Evolutionary conservation across 148 eudicot species (phyloP).

Genomic region (Cornus kousa): DNA sequence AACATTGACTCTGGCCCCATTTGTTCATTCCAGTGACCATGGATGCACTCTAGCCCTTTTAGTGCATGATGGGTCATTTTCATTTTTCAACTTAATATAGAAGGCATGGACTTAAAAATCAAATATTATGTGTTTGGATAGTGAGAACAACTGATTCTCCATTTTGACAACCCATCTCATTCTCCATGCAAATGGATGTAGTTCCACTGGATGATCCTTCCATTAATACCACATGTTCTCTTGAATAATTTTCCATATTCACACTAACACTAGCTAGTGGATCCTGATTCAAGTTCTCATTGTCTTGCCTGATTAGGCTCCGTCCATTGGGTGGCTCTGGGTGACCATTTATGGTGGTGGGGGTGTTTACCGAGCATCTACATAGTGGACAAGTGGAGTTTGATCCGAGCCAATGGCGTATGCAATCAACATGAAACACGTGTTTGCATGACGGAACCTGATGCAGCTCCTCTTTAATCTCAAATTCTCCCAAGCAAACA

Average conservation of each 20-base stretch:
- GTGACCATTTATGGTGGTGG: not conserved
- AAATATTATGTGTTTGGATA: not conserved
- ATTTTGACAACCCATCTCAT: not conserved
- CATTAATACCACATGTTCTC: not conserved
- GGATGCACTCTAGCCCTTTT: too few species aligned
- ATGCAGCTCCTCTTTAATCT: slow-evolving; percentile 53
- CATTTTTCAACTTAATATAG: not conserved
- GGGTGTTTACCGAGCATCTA: slow-evolving; percentile 39
- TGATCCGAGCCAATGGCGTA: slow-evolving; percentile 62
- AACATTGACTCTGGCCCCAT: not conserved
- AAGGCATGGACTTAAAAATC: not conserved
- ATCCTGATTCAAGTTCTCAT: not conserved
- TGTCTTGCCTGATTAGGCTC: not conserved
- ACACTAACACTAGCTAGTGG: not conserved
- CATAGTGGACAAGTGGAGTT: slow-evolving; percentile 76
- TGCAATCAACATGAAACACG: slow-evolving; percentile 69
- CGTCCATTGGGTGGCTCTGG: not conserved
- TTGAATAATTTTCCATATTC: not conserved
- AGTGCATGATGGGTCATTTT: not conserved
- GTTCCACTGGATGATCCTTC: not conserved
- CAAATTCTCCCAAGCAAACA: slow-evolving; percentile 81
- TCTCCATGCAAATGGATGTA: not conserved
- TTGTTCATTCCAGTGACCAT: too few species aligned
- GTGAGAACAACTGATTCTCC: not conserved
- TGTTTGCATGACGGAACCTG: slow-evolving; percentile 65